Percentiles rank a stretch among this genome's conserved stretches.
Conservation (phyloP, 768 basidiomycete genomes). For the Daedalea quercina region DNA sequence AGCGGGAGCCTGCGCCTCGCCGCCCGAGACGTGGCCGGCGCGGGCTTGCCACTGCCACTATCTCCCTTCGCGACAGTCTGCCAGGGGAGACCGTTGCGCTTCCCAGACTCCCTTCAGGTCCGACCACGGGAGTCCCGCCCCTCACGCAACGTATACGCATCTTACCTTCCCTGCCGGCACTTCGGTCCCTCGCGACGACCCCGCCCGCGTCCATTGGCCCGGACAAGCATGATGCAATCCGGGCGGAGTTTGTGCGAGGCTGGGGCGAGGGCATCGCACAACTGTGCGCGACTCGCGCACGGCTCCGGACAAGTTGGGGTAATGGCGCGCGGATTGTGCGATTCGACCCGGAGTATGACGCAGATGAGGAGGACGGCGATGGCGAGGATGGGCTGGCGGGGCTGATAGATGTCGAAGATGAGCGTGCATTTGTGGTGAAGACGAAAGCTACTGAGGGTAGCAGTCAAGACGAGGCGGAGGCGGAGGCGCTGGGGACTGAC, state of each 20-base stretch:
- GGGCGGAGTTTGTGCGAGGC: constrained; percentile 49
- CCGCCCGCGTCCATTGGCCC: constrained; percentile 17
- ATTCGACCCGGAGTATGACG: constrained; percentile 30
- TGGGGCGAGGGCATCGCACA: constrained; percentile 56
- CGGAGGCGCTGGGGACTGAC: background rate
- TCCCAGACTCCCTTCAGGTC: background rate
- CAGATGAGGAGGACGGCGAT: constrained; percentile 12
- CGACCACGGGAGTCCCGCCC: background rate
- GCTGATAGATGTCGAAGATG: constrained; percentile 25
- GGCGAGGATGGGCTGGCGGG: constrained; percentile 21
- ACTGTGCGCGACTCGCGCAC: constrained; percentile 39
- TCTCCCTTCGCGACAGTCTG: constrained; percentile 38
- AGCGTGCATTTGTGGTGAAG: constrained; percentile 20
- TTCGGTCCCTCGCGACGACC: constrained; percentile 45
- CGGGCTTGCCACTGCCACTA: constrained; percentile 59
- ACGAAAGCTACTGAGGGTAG: background rate
- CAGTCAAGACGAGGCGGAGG: background rate
- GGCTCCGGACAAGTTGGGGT: constrained; percentile 38
- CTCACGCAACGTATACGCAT: constrained; percentile 41
- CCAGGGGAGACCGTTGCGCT: background rate
- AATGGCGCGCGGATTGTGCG: constrained; percentile 41
- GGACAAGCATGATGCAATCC: constrained; percentile 34
- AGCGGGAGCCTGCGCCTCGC: background rate
- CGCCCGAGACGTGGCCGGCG: constrained; percentile 37
- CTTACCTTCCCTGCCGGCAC: constrained; percentile 44